Evolutionary conservation across 2,329 filamentous ascomycete species (phyloP).

Genomic region (Stagonosporopsis vannaccii): DNA sequence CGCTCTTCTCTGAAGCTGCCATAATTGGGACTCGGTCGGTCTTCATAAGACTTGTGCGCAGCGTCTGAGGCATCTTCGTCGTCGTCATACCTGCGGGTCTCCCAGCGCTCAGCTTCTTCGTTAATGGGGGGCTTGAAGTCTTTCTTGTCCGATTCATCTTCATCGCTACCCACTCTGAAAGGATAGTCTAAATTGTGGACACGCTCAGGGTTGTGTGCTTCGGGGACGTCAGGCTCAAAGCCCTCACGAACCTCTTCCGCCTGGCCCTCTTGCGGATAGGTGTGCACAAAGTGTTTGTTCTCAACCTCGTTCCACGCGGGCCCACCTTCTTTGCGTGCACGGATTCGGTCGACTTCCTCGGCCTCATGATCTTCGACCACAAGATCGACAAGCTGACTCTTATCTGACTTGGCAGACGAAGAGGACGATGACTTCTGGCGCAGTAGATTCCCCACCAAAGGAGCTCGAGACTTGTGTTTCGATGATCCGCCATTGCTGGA

Average conservation of each 20-base stretch:
- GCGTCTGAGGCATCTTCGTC: slow-evolving; percentile 27
- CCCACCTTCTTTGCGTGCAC: slow-evolving; percentile 68
- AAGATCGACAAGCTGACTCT: slow-evolving; percentile 71
- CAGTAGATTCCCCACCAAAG: slow-evolving; percentile 49
- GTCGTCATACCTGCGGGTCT: slow-evolving; percentile 43
- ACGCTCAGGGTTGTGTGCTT: slow-evolving; percentile 52
- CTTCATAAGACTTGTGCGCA: slow-evolving; percentile 14
- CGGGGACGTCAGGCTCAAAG: slow-evolving; percentile 59
- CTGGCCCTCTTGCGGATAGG: slow-evolving; percentile 56
- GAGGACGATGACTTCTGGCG: slow-evolving; percentile 57
- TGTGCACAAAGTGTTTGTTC: slow-evolving; percentile 62
- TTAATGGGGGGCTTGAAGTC: slow-evolving; percentile 48
- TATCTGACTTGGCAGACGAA: slow-evolving; percentile 60
- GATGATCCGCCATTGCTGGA: slow-evolving; percentile 46
- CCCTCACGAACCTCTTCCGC: slow-evolving; percentile 63
- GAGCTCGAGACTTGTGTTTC: slow-evolving; percentile 42
- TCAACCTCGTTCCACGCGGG: slow-evolving; percentile 66
- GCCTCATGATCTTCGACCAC: slow-evolving; percentile 70
- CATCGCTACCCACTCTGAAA: slow-evolving; percentile 52
- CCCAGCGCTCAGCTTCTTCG: slow-evolving; percentile 56
- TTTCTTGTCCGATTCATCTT: slow-evolving; percentile 38
- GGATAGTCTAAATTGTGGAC: slow-evolving; percentile 56
- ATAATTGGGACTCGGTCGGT: slow-evolving; percentile 46
- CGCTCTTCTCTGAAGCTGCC: slow-evolving; percentile 54
- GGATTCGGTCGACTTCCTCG: slow-evolving; percentile 68